Evolutionary conservation across 225 moss, liverwort and hornwort genomes (phyloP).

Genomic region (Antitrichia curtipendula): DNA sequence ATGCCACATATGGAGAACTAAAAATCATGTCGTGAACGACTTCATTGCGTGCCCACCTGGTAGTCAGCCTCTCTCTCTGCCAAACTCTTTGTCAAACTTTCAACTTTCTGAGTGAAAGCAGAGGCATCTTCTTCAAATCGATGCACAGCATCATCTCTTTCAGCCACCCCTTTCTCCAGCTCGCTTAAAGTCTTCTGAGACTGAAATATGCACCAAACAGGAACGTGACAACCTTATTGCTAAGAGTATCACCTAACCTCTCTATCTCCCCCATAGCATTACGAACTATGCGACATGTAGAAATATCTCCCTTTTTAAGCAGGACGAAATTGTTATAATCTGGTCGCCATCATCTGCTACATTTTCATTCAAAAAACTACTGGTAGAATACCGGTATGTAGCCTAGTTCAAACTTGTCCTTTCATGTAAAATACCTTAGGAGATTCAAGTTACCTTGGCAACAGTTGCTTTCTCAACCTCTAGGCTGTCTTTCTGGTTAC

Average conservation of each 20-base stretch:
- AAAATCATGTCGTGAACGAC: neutral
- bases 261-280: neutral
- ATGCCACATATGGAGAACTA: neutral
- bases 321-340: neutral
- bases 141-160: constrained; percentile 49
- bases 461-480: constrained; percentile 56
- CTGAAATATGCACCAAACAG: constrained; percentile 15
- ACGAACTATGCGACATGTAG: neutral
- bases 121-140: constrained; percentile 53
- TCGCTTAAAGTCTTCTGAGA: constrained; percentile 34
- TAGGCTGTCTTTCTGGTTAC: constrained; percentile 59
- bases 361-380: neutral
- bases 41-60: constrained; percentile 45
- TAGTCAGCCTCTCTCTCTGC: constrained; percentile 75
- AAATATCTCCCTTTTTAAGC: neutral
- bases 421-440: neutral
- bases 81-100: constrained; percentile 44
- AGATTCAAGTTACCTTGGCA: constrained; percentile 39
- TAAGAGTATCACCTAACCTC: neutral
- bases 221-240: neutral
- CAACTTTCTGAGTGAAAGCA: constrained; percentile 58
- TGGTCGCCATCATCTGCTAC: neutral
- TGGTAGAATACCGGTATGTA: neutral
- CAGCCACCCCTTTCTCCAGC: constrained; percentile 48
- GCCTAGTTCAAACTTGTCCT: neutral